Evolutionary conservation across 2,329 filamentous ascomycete species (phyloP), one percentile per base, ranked within the genome.

Genomic region (Fusarium paranaense): DNA sequence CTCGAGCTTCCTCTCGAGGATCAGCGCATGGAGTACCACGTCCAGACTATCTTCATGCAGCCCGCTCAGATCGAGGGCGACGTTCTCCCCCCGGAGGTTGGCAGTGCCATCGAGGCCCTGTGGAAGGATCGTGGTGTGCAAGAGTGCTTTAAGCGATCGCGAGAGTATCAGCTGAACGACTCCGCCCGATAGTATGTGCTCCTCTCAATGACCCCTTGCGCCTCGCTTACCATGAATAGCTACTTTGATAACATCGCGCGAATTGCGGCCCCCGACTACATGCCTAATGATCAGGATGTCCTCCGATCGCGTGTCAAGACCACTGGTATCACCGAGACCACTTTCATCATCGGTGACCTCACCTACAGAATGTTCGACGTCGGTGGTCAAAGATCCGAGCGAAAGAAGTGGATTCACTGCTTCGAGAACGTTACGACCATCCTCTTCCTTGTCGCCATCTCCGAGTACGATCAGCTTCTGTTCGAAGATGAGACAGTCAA

Each of bases 331-430:
- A 98, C 95, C 35, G 95, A 98, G 86, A 98, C 95, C 25, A 97
- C 94, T 35, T 98, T 98, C 86, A 97, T 97, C 82, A 97, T 97
- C 76, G 95, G 95, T 76, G 94, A 98, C 80, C 88, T 98, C 75
- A 98, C 95, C 67, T 98, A 98, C 87, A 92, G 95, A 77, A 98
- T 98, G 95, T 98, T 98, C 85, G 95, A 98, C 80, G 95, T 98
- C 54, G 95, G 95, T 89, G 96, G 95, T 75, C 95, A 98, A 85
- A 91, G 95, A 83, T 98, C 95, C 8, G 95, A 98, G 86, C 92
- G 95, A 82, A 98, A 98, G 93, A 98, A 98, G 91, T 98, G 95
- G 95, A 98, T 98, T 79, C 95, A 98, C 87, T 98, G 95, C 87
- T 98, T 98, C 85, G 95, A 98, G 87, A 98, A 98, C 80, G 95